Conservation (phyloP, 2,329 filamentous ascomycete genomes). For the Lachnellula cervina region DNA sequence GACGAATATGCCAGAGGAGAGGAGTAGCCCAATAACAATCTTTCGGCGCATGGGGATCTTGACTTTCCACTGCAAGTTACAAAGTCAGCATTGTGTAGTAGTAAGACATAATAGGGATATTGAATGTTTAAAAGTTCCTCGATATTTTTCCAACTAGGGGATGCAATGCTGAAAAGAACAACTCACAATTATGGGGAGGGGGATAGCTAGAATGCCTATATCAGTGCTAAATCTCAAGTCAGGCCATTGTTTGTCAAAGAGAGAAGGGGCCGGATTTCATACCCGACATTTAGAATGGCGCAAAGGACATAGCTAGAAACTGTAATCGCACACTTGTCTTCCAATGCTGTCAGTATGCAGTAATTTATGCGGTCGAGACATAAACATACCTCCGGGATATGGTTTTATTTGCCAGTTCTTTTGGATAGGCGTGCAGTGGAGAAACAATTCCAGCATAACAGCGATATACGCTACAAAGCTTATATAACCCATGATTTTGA, state of each 20-base stretch:
- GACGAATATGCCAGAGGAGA: slow-evolving; percentile 4
- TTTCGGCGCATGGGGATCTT: slow-evolving; percentile 1
- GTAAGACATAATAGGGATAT: too few relatives aligned
- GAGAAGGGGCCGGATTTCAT: too few relatives aligned
- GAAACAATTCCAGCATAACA: neutral
- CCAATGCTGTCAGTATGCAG: too few relatives aligned
- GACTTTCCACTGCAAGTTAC: neutral
- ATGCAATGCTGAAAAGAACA: too few relatives aligned
- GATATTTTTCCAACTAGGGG: too few relatives aligned
- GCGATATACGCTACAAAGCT: neutral
- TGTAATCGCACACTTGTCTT: too few relatives aligned
- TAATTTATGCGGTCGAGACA: too few relatives aligned
- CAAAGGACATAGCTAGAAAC: neutral
- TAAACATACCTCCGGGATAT: neutral
- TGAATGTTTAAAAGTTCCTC: too few relatives aligned
- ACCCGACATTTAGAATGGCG: too few relatives aligned
- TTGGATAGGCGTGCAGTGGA: neutral
- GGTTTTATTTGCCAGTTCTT: neutral
- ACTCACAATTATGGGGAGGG: neutral
- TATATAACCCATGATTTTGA: neutral
- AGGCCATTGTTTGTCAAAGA: too few relatives aligned
- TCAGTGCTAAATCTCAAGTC: neutral
- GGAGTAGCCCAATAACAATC: neutral
- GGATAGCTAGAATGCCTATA: slow-evolving; percentile 1
- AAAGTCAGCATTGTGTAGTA: too few relatives aligned